Evolutionary conservation across 1,284 basidiomycete species (phyloP).

Genomic region (Ganoderma resinaceum): DNA sequence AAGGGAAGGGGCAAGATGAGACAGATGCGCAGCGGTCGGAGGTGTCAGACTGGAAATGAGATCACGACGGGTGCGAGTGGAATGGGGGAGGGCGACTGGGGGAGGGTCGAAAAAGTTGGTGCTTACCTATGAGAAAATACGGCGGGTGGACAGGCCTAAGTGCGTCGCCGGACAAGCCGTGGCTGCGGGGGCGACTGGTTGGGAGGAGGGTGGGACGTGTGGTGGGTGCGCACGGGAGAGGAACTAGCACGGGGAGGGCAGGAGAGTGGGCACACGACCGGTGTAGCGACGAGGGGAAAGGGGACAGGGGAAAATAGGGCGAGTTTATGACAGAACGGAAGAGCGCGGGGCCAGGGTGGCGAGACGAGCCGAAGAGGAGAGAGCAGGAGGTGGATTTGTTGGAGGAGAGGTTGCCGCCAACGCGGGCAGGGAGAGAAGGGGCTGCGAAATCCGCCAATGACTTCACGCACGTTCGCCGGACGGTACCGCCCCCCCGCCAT

Average conservation of each 20-base stretch:
- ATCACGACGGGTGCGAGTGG: not conserved
- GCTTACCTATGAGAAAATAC: slow-evolving; percentile 16
- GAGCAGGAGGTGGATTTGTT: not conserved
- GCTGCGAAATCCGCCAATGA: slow-evolving; percentile 36
- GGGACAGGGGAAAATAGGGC: slow-evolving; percentile 15
- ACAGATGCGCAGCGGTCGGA: slow-evolving; percentile 11
- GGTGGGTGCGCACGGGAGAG: not conserved
- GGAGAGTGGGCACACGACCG: slow-evolving; percentile 38
- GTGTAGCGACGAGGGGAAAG: slow-evolving; percentile 12
- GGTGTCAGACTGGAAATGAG: not conserved
- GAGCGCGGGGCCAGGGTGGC: slow-evolving; percentile 25
- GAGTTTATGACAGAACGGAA: slow-evolving; percentile 32
- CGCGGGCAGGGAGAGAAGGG: slow-evolving; percentile 4
- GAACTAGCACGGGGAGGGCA: not conserved
- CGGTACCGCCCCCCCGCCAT: slow-evolving; percentile 22
- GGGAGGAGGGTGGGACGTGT: not conserved
- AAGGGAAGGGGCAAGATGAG: slow-evolving; percentile 5
- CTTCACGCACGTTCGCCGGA: slow-evolving; percentile 53
- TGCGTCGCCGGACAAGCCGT: slow-evolving; percentile 2
- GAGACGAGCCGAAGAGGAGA: not conserved
- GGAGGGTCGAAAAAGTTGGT: slow-evolving; percentile 28
- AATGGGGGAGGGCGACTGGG: not conserved
- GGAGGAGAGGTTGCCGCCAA: not conserved
- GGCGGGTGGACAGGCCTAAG: slow-evolving; percentile 3
- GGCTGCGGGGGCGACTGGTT: slow-evolving; percentile 1